Conservation (phyloP, 495 filamentous ascomycete species). For the Hyphodiscus hymeniophilus region DNA sequence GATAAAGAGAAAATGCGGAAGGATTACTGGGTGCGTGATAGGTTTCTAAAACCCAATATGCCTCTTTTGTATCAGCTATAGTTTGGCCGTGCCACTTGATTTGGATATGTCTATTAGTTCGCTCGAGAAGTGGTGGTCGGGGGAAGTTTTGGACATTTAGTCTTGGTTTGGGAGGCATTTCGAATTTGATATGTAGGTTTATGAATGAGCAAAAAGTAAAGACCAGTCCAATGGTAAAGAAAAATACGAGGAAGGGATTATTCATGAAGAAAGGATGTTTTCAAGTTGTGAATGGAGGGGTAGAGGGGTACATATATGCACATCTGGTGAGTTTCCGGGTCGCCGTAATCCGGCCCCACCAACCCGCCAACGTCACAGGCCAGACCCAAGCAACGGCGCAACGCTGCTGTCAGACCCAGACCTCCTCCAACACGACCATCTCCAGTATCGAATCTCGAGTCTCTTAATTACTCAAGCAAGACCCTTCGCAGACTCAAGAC, state of each 20-base stretch:
- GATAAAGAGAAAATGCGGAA: slow-evolving; percentile 6
- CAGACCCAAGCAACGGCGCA: neutral
- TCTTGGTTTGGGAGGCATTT: slow-evolving; percentile 37
- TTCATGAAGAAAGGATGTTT: neutral
- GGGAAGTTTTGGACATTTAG: slow-evolving; percentile 49
- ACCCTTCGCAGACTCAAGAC: neutral
- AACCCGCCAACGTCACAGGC: slow-evolving; percentile 6
- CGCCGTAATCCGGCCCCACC: neutral
- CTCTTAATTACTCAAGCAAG: neutral
- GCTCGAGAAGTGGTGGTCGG: slow-evolving; percentile 48
- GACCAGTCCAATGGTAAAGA: neutral
- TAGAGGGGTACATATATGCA: slow-evolving; percentile 1
- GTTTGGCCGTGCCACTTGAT: slow-evolving; percentile 42
- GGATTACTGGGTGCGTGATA: slow-evolving; percentile 45
- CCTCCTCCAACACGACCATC: neutral
- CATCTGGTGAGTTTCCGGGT: neutral
- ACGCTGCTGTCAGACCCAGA: neutral
- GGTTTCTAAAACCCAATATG: slow-evolving; percentile 52
- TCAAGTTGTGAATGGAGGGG: neutral
- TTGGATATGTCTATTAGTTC: slow-evolving; percentile 38
- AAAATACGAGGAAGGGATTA: neutral
- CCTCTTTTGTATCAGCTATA: slow-evolving; percentile 46
- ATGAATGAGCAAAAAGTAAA: slow-evolving; percentile 4
- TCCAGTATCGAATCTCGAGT: neutral
- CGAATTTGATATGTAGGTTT: neutral